phyloP scores from a whole-genome alignment of 2,329 filamentous ascomycete species.

The Diaporthe longicolla region DNA sequence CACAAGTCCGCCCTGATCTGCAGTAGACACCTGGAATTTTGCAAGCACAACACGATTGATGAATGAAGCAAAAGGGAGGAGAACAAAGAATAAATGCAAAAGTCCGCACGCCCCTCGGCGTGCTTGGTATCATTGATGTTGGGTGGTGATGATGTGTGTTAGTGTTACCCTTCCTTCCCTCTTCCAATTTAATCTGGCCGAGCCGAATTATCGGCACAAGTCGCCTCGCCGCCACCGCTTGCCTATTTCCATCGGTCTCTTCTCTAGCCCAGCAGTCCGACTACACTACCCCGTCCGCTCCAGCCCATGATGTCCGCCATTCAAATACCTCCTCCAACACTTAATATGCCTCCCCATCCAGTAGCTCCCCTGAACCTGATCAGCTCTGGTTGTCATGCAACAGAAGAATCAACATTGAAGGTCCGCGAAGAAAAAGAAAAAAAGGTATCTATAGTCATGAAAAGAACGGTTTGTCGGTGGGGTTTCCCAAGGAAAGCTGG shows the following conservation, averaged over 20 bases:
- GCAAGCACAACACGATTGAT: neutral
- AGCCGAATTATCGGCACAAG: neutral
- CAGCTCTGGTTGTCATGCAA: conserved; percentile 7
- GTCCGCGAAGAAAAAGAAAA: conserved; percentile 23
- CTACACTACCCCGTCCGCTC: too few relatives aligned
- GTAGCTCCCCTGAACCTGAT: neutral
- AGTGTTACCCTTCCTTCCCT: neutral
- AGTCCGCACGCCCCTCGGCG: conserved; percentile 16
- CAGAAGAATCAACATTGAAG: conserved; percentile 18
- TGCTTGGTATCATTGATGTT: conserved; percentile 33
- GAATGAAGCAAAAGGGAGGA: conserved; percentile 1
- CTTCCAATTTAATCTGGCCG: neutral
- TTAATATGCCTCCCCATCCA: neutral
- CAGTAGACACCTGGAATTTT: neutral
- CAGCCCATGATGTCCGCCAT: neutral
- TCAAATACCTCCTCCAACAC: neutral
- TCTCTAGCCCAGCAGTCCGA: neutral
- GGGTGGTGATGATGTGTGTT: conserved; percentile 13
- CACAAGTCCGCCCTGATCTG: neutral
- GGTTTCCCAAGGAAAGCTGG: conserved; percentile 34
- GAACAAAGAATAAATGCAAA: conserved; percentile 24
- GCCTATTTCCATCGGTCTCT: neutral
- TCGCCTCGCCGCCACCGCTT: neutral
- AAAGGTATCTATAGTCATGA: conserved; percentile 38
- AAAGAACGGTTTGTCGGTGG: conserved; percentile 38